These are phyloP conservation scores for Phialophora verrucosa DNA, from an alignment of 2,329 filamentous ascomycete species.

Conservation along the genomic window DNA sequence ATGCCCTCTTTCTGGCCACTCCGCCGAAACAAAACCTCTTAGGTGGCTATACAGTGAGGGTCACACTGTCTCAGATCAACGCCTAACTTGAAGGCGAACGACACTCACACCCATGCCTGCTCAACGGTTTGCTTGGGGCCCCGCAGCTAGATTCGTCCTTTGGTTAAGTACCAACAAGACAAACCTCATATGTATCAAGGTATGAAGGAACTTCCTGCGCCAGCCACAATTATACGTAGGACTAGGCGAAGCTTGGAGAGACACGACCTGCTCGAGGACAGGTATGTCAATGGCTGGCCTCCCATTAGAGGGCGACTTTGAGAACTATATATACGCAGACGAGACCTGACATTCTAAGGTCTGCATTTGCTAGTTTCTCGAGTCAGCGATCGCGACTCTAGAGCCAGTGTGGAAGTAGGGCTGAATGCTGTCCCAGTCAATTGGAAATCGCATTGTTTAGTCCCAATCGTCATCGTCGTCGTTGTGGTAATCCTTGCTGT, in stretches of 20 bases:
- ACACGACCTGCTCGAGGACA: background rate
- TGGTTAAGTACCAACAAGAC: background rate
- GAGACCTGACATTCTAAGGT: background rate
- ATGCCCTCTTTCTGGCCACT: background rate
- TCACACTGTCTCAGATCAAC: background rate
- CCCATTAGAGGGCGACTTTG: background rate
- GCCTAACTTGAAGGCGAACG: background rate
- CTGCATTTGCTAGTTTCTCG: background rate
- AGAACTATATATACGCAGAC: background rate
- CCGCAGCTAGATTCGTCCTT: background rate
- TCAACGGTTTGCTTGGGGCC: background rate
- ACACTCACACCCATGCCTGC: background rate
- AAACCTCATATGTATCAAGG: background rate
- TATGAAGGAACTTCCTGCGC: background rate
- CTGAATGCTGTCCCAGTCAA: constrained; percentile 1
- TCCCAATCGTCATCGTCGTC: constrained; percentile 63
- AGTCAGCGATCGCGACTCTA: background rate
- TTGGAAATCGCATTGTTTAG: constrained; percentile 43
- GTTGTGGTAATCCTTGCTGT: constrained; percentile 60
- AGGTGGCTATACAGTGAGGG: background rate
- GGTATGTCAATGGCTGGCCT: background rate
- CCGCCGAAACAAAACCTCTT: background rate
- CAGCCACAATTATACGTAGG: background rate
- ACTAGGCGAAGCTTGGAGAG: background rate
- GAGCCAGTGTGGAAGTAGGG: background rate